A percentile compares a stretch with the other conserved stretches of the same genome.
These are phyloP conservation scores for Verticillium alfalfae DNA, from an alignment of 2,329 filamentous ascomycete species.

Conservation along the genomic window DNA sequence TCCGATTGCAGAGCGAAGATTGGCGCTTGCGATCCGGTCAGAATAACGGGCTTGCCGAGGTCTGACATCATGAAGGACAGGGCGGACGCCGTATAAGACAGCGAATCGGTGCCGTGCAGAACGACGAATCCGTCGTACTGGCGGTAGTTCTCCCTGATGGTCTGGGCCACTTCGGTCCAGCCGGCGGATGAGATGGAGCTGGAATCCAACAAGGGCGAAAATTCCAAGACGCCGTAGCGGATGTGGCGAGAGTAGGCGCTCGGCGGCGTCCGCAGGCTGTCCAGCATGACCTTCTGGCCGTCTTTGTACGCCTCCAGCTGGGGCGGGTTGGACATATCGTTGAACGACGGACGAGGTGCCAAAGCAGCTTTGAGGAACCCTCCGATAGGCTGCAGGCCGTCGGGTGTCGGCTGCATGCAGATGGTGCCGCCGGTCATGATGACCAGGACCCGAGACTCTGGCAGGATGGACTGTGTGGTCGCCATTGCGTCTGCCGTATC, in stretches of 20 bases:
- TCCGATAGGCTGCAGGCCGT: slow-evolving; percentile 74
- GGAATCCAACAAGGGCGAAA: slow-evolving; percentile 78
- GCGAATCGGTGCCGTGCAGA: slow-evolving; percentile 83
- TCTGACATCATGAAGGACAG: slow-evolving; percentile 91
- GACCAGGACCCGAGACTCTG: slow-evolving; percentile 78
- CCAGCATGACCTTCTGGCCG: slow-evolving; percentile 45
- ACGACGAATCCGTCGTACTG: slow-evolving; percentile 89
- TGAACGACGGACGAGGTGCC: slow-evolving; percentile 77
- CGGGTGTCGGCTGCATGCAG: slow-evolving; percentile 79
- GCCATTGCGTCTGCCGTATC: background rate
- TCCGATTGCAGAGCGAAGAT: slow-evolving; percentile 90
- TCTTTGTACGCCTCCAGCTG: slow-evolving; percentile 46
- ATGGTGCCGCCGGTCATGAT: slow-evolving; percentile 90
- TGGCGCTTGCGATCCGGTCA: slow-evolving; percentile 77
- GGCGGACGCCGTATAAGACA: slow-evolving; percentile 84
- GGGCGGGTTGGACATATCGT: slow-evolving; percentile 63
- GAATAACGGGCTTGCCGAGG: slow-evolving; percentile 82
- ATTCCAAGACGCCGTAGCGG: slow-evolving; percentile 80
- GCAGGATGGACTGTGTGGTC: slow-evolving; percentile 26
- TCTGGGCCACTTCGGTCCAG: slow-evolving; percentile 77
- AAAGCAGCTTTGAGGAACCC: slow-evolving; percentile 80
- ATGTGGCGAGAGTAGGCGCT: slow-evolving; percentile 78
- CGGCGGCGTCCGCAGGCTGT: slow-evolving; percentile 71
- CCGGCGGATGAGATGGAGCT: slow-evolving; percentile 82
- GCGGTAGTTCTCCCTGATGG: slow-evolving; percentile 80